These are phyloP conservation scores for Ophiosphaerella narmari DNA, from an alignment of 2,329 filamentous ascomycete genomes.

Conservation along the genomic window DNA sequence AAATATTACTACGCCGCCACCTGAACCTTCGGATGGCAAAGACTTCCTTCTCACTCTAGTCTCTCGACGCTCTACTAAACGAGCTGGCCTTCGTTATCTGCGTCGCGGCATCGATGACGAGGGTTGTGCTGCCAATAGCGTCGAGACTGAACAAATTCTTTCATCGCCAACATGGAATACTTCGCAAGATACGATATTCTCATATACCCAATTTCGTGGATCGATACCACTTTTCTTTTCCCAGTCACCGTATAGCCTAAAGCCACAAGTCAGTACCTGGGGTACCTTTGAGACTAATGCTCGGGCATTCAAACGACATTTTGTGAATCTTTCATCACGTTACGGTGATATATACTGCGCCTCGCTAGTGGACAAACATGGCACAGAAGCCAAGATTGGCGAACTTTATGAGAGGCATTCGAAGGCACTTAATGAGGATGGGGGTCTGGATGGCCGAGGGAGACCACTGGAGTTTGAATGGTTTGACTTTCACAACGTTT, in stretches of 20 bases:
- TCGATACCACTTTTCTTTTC: slow-evolving; percentile 96
- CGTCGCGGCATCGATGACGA: slow-evolving; percentile 89
- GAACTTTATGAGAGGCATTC: slow-evolving; percentile 74
- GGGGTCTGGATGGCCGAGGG: slow-evolving; percentile 54
- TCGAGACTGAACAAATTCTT: slow-evolving; percentile 94
- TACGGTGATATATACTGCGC: slow-evolving; percentile 81
- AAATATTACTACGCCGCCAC: slow-evolving; percentile 19
- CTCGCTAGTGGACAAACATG: slow-evolving; percentile 87
- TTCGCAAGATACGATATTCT: slow-evolving; percentile 66
- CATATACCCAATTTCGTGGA: slow-evolving; percentile 84
- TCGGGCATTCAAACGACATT: slow-evolving; percentile 78
- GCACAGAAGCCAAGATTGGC: slow-evolving; percentile 79
- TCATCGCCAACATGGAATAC: slow-evolving; percentile 70
- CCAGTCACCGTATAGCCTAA: slow-evolving; percentile 90
- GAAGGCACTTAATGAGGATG: slow-evolving; percentile 65
- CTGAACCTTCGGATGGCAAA: slow-evolving; percentile 44
- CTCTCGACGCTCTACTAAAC: slow-evolving; percentile 83
- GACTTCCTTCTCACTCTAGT: slow-evolving; percentile 84
- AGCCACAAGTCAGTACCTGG: slow-evolving; percentile 80
- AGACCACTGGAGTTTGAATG: slow-evolving; percentile 75
- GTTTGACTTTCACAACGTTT: slow-evolving; percentile 96
- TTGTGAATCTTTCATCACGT: slow-evolving; percentile 66
- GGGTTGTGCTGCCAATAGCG: slow-evolving; percentile 84
- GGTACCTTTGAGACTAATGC: slow-evolving; percentile 82
- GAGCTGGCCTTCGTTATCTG: slow-evolving; percentile 87